Percentiles rank a stretch among this genome's conserved stretches.
These are phyloP conservation scores for Trichoderma virens DNA, from an alignment of 495 filamentous ascomycete genomes.

Conservation along the genomic window DNA sequence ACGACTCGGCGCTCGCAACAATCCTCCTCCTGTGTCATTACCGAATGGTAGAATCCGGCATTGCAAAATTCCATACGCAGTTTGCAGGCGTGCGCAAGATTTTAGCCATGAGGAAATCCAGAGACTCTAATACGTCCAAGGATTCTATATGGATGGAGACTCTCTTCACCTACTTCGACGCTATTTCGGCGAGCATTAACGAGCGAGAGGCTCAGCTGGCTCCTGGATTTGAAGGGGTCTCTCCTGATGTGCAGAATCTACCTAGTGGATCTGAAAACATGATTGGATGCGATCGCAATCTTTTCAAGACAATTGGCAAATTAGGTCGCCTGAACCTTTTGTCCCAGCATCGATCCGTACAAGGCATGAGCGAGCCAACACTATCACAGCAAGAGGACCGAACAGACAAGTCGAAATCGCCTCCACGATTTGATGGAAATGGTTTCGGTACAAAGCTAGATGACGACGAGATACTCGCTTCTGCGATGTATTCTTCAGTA, in stretches of 20 bases:
- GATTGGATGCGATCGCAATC: constrained; percentile 73
- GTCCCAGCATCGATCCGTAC: constrained; percentile 61
- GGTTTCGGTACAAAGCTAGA: constrained; percentile 48
- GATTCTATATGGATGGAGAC: constrained; percentile 79
- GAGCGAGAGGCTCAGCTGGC: constrained; percentile 85
- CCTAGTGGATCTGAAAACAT: constrained; percentile 59
- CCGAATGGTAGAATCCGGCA: constrained; percentile 85
- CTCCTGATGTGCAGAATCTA: constrained; percentile 63
- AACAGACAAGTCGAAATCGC: constrained; percentile 11
- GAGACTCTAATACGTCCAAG: constrained; percentile 49
- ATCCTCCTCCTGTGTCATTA: constrained; percentile 84
- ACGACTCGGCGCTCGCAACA: constrained; percentile 85
- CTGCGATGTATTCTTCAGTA: constrained; percentile 26
- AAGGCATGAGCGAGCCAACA: constrained; percentile 17
- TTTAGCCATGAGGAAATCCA: constrained; percentile 67
- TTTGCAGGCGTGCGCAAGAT: constrained; percentile 93
- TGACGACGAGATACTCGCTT: constrained; percentile 32
- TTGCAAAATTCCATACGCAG: constrained; percentile 87
- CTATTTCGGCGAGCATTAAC: constrained; percentile 87
- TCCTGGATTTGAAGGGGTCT: constrained; percentile 50
- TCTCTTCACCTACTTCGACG: constrained; percentile 95
- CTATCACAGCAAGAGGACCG: background rate
- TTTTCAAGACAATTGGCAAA: constrained; percentile 71
- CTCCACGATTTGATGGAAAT: constrained; percentile 52
- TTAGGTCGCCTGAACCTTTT: constrained; percentile 84